Conservation (phyloP, 2,329 filamentous ascomycete genomes). For the Cryphonectria nitschkei region DNA sequence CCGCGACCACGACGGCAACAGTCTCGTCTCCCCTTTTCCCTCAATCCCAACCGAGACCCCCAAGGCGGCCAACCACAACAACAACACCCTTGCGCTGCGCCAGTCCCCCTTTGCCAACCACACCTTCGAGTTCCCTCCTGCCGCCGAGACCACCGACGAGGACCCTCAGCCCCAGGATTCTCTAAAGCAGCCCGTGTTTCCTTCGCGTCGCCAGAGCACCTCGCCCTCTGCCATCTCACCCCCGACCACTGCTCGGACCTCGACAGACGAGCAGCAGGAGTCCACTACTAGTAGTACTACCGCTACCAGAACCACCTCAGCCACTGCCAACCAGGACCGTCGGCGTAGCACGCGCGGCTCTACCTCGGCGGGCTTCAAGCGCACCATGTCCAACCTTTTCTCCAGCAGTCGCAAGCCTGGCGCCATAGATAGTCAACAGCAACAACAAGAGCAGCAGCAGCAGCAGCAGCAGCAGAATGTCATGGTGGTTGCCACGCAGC, state of each 20-base stretch:
- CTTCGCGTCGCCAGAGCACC: conserved; percentile 9
- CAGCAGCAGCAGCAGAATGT: conserved; percentile 25
- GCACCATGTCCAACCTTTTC: conserved; percentile 56
- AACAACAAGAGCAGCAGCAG: no score
- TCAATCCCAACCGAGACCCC: conserved; percentile 21
- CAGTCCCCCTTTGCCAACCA: conserved; percentile 20
- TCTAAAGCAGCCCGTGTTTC: conserved; percentile 3
- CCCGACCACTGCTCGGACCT: conserved; percentile 25
- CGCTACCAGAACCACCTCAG: neutral
- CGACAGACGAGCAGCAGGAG: conserved; percentile 34
- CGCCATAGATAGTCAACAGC: conserved; percentile 34
- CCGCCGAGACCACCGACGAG: neutral
- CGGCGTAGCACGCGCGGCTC: conserved; percentile 48
- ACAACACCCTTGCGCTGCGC: conserved; percentile 16
- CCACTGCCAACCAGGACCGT: conserved; percentile 38
- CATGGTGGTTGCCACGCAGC: conserved; percentile 19
- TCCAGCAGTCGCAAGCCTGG: conserved; percentile 44
- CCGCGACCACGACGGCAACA: conserved; percentile 41
- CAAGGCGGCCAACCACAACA: conserved; percentile 2
- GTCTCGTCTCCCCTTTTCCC: conserved; percentile 28
- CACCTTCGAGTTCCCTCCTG: conserved; percentile 14
- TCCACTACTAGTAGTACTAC: neutral
- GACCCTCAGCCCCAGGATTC: neutral
- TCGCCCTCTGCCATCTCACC: conserved; percentile 16
- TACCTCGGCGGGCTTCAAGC: conserved; percentile 49